phyloP scores from a whole-genome alignment of 1,139 yeast genomes.

The Sugiyamaella grinbergsii region DNA sequence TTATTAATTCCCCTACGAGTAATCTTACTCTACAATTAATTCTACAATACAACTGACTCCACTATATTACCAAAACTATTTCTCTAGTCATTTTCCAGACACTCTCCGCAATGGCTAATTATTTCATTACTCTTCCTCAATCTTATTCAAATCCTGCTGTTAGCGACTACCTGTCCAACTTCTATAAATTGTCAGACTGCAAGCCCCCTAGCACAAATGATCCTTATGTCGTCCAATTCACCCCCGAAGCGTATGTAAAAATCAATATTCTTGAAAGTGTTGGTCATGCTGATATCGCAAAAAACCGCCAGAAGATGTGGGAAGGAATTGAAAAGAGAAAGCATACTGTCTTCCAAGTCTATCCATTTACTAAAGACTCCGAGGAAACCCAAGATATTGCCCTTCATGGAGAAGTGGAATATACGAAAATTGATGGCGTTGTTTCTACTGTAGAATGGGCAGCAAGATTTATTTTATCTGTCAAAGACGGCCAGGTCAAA shows the following conservation, averaged over 20 bases:
- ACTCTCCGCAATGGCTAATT: conserved; percentile 5
- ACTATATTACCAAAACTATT: too few species aligned
- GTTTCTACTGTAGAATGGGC: conserved; percentile 10
- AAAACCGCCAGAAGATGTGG: conserved; percentile 17
- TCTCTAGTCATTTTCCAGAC: background rate
- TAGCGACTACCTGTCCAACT: conserved; percentile 12
- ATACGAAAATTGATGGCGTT: conserved; percentile 14
- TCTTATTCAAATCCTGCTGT: conserved; percentile 15
- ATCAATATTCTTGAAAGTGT: conserved; percentile 12
- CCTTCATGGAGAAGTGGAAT: conserved; percentile 18
- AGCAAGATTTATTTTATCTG: conserved; percentile 8
- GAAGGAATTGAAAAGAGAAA: conserved; percentile 6
- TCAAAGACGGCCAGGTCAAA: background rate
- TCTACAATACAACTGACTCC: too few species aligned
- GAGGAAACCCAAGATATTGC: conserved; percentile 17
- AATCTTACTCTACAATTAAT: too few species aligned
- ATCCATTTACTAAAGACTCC: conserved; percentile 15
- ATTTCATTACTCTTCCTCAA: conserved; percentile 22
- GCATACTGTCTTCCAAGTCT: conserved; percentile 19
- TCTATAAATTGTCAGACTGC: conserved; percentile 18
- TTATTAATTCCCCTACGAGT: too few species aligned
- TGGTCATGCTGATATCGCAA: conserved; percentile 15
- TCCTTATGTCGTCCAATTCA: conserved; percentile 17
- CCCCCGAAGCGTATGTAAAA: conserved; percentile 13
- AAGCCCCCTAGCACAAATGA: conserved; percentile 15